Conservation (phyloP, 192 early-diverging fungal species). For the Mortierella antarctica region DNA sequence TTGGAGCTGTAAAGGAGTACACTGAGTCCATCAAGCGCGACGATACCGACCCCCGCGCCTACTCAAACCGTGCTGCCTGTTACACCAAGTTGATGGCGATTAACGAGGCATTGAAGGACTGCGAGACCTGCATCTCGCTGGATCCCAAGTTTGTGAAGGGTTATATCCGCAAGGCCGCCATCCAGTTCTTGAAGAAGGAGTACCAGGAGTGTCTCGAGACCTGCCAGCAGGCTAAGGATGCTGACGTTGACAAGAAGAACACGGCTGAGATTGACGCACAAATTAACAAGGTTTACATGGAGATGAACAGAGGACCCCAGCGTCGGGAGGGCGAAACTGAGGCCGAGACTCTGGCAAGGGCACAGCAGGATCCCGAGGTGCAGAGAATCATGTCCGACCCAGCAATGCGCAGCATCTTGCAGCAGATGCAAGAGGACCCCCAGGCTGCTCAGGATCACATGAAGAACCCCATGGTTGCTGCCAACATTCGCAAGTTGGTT, state of each 20-base stretch:
- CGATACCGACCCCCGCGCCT: slow-evolving; percentile 87
- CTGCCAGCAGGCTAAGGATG: slow-evolving; percentile 78
- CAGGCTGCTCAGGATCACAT: slow-evolving; percentile 92
- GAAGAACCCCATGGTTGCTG: slow-evolving; percentile 94
- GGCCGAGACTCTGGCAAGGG: slow-evolving; percentile 85
- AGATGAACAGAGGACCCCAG: slow-evolving; percentile 71
- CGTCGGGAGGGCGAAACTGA: slow-evolving; percentile 67
- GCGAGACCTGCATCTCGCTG: slow-evolving; percentile 85
- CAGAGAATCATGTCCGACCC: slow-evolving; percentile 89
- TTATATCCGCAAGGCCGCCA: slow-evolving; percentile 95
- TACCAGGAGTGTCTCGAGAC: slow-evolving; percentile 86
- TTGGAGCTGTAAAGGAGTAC: slow-evolving; percentile 91
- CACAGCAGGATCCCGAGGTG: slow-evolving; percentile 94
- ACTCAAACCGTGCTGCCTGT: slow-evolving; percentile 96
- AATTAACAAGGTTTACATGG: slow-evolving; percentile 83
- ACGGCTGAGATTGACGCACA: slow-evolving; percentile 86
- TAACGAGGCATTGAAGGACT: slow-evolving; percentile 95
- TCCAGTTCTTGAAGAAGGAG: slow-evolving; percentile 90
- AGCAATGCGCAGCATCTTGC: slow-evolving; percentile 95
- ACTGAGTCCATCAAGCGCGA: slow-evolving; percentile 98
- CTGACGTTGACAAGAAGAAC: slow-evolving; percentile 88
- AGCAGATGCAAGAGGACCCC: slow-evolving; percentile 98
- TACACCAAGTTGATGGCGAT: slow-evolving; percentile 95
- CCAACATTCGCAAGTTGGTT: slow-evolving; percentile 94
- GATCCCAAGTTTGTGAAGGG: slow-evolving; percentile 94